phyloP scores from a whole-genome alignment of 495 filamentous ascomycete genomes.

The Ramalina peruviana region DNA sequence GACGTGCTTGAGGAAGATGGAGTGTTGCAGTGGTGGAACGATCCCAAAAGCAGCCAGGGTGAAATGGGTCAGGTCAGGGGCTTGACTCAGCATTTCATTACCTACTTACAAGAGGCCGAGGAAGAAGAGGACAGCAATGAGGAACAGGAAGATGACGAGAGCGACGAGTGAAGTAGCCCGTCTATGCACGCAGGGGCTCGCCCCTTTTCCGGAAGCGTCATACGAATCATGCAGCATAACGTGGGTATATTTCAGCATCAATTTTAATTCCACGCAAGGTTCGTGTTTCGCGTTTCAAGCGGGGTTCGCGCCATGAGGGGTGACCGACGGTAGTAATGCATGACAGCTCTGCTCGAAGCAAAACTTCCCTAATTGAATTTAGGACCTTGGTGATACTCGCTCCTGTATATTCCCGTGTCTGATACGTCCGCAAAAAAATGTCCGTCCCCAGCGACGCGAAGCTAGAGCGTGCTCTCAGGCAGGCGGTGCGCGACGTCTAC shows the following conservation, averaged over 20 bases:
- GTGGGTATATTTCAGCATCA: no score
- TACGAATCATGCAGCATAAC: no score
- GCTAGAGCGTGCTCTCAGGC: slow-evolving; percentile 42
- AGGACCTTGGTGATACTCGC: neutral
- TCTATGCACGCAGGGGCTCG: no score
- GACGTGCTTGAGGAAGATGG: slow-evolving; percentile 86
- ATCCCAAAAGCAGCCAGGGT: slow-evolving; percentile 47
- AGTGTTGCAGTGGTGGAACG: slow-evolving; percentile 76
- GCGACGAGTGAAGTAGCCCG: no score
- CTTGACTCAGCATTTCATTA: slow-evolving; percentile 65
- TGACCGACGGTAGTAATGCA: neutral
- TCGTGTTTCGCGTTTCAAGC: neutral
- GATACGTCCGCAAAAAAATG: slow-evolving; percentile 13
- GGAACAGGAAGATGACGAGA: slow-evolving; percentile 13
- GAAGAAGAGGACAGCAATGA: slow-evolving; percentile 60
- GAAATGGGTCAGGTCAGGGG: slow-evolving; percentile 55
- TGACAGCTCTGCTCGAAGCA: neutral
- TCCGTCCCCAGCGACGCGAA: slow-evolving; percentile 22
- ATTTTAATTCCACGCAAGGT: neutral
- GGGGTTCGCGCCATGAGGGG: neutral
- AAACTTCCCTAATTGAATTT: neutral
- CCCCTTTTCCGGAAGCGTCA: no score
- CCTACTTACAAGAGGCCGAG: slow-evolving; percentile 72
- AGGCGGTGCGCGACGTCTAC: slow-evolving; percentile 44
- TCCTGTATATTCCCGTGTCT: slow-evolving; percentile 10